Conservation (phyloP, 2,329 filamentous ascomycete genomes). For the Cladophialophora carrionii region DNA sequence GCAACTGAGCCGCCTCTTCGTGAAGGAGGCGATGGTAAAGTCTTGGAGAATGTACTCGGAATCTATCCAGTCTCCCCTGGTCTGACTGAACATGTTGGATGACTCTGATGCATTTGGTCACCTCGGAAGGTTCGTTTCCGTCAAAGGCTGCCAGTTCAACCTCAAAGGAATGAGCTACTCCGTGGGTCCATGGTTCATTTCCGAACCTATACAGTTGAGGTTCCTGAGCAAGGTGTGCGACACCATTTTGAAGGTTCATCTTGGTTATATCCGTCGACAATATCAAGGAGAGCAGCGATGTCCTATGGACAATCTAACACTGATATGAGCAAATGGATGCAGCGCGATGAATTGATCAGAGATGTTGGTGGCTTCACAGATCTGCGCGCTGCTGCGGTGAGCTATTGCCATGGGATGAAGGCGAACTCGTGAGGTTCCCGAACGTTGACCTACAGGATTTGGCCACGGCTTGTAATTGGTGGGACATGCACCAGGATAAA, state of each 20-base stretch:
- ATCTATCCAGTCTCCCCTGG: not conserved
- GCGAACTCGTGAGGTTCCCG: not conserved
- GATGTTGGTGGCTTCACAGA: slow-evolving; percentile 1
- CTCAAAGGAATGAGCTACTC: slow-evolving; percentile 10
- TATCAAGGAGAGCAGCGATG: not conserved
- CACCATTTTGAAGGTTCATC: slow-evolving; percentile 3
- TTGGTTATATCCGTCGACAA: not conserved
- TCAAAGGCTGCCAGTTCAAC: slow-evolving; percentile 2
- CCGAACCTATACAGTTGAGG: slow-evolving; percentile 5
- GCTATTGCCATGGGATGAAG: not conserved
- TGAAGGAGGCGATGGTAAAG: slow-evolving; percentile 2
- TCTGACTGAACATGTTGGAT: not conserved
- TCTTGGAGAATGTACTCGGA: not conserved
- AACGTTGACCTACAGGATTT: not conserved
- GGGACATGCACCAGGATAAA: slow-evolving; percentile 1
- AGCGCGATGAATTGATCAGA: not conserved
- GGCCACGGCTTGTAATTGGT: not conserved
- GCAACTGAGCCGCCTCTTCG: not conserved
- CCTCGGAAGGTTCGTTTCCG: not conserved
- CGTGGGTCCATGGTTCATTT: slow-evolving; percentile 1
- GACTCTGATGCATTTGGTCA: not conserved
- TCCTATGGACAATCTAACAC: not conserved
- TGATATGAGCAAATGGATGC: slow-evolving; percentile 1
- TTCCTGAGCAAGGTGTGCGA: not conserved
- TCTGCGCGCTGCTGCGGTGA: not conserved